Base-by-base conservation (phyloP, 169 alveolate species). In the Cyclospora cayetanensis region DNA sequence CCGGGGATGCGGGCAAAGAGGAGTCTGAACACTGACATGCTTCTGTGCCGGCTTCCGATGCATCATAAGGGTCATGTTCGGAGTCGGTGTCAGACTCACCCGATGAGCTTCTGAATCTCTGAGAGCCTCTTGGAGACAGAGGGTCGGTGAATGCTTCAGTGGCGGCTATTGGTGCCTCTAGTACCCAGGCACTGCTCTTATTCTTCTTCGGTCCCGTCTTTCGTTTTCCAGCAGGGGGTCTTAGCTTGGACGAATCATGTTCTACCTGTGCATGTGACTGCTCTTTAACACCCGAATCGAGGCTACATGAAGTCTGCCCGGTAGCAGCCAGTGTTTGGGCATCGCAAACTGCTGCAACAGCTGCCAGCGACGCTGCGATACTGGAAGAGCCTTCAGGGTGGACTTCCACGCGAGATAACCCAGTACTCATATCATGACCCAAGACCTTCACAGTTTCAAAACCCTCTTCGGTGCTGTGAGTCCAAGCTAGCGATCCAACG, bases 361-460 rank as follows among this genome's bases (percentile, higher is more conserved):
- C 86, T 42, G 86, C 86, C 66, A 42, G 86, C 20, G 86, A 60
- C 20, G 86, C 86, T 42, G 86, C 86, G 35, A 74, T 65, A 42
- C 86, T 42, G 31, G 86, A 22, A 25, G 35, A 35, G 5, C 86
- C 86, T 25, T 74, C 86, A 0, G 86, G 65, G 43, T 74, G 65
- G 12, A 42, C 27, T 18, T 31, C 86, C 39, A 74, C 86, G 43
- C 43, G 86, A 25, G 86, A 60, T 25, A 27, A 42, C 27, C 86
- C 65, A 4, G 86, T 43, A 15, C 2, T 41, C 15, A 27, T n/a
- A 27, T 41, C 86, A 25, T 4, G n/a, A 4, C 31, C 39, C 25
- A 74, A 20, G 42, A 74, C 53, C 43, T 74, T 74, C 25, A 74
- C 86, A 7, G 86, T 74, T 25, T 31, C 86, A 43, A 74, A 74